Conservation (phyloP, 2,329 filamentous ascomycete species). For the Hysterium pulicare region DNA sequence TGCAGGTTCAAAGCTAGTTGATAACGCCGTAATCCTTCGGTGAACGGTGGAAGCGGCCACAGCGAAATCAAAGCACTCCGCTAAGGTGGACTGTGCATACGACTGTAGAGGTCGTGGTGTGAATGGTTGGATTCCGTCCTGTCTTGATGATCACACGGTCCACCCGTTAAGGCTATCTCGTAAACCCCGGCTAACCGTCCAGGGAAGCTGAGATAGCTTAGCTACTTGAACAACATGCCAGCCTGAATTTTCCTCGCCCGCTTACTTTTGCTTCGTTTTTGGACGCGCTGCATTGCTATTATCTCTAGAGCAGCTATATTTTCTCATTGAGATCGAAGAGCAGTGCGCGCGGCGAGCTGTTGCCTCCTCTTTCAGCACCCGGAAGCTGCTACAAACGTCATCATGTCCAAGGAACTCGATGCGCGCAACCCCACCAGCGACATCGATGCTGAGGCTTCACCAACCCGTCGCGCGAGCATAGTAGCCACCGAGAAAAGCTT, state of each 20-base stretch:
- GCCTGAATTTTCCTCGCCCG: neutral
- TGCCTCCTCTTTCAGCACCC: neutral
- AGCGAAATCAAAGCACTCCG: neutral
- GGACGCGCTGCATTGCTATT: neutral
- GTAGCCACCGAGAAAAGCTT: slow-evolving; percentile 28
- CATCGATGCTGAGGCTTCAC: slow-evolving; percentile 6
- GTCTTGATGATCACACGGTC: neutral
- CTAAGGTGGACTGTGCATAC: neutral
- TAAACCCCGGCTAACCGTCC: neutral
- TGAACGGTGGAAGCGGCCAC: too few species aligned
- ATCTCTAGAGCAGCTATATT: neutral
- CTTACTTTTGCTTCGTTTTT: neutral
- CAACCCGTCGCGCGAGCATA: slow-evolving; percentile 22
- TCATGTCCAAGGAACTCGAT: slow-evolving; percentile 15
- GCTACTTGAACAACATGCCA: neutral
- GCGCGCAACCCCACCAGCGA: slow-evolving; percentile 7
- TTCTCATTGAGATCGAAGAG: neutral
- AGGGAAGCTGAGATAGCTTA: neutral
- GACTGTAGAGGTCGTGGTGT: slow-evolving; percentile 1
- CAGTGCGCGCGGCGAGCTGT: neutral
- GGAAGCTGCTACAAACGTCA: slow-evolving; percentile 4
- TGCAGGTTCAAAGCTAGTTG: too few species aligned
- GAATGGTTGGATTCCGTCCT: neutral
- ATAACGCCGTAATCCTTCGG: too few species aligned
- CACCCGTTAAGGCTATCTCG: neutral